These are phyloP conservation scores for Xylariales sp. DNA, from an alignment of 2,329 filamentous ascomycete genomes.

Conservation along the genomic window DNA sequence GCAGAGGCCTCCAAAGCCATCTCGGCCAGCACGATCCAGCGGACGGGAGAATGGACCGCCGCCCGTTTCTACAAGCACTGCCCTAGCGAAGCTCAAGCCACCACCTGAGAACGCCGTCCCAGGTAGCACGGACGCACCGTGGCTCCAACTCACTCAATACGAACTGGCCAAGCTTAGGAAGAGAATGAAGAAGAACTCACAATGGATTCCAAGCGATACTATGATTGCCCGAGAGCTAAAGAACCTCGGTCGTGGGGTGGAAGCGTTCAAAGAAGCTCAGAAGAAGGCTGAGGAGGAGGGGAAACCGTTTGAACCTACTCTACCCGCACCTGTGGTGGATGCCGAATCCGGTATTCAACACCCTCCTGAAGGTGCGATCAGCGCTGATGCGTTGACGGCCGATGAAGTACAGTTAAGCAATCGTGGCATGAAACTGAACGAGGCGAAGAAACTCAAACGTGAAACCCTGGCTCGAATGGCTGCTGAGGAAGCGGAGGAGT, in stretches of 20 bases:
- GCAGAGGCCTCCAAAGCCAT: slow-evolving; percentile 51
- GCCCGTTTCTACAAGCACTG: slow-evolving; percentile 55
- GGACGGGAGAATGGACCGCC: slow-evolving; percentile 57
- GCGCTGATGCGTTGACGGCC: slow-evolving; percentile 64
- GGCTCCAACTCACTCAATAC: slow-evolving; percentile 73
- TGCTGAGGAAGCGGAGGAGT: slow-evolving; percentile 71
- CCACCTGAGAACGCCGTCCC: slow-evolving; percentile 69
- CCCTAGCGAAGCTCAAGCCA: slow-evolving; percentile 61
- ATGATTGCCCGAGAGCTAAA: slow-evolving; percentile 87
- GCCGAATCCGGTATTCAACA: slow-evolving; percentile 63
- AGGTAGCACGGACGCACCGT: slow-evolving; percentile 70
- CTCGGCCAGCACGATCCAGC: slow-evolving; percentile 45
- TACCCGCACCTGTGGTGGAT: slow-evolving; percentile 58
- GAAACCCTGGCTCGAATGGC: slow-evolving; percentile 72
- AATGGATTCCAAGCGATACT: slow-evolving; percentile 85
- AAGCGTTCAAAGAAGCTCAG: slow-evolving; percentile 71
- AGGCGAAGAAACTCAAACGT: slow-evolving; percentile 79
- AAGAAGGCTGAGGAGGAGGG: slow-evolving; percentile 74
- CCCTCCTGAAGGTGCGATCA: slow-evolving; percentile 70
- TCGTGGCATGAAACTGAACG: slow-evolving; percentile 81
- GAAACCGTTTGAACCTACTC: slow-evolving; percentile 64
- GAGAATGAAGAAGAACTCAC: slow-evolving; percentile 91
- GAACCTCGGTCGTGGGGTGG: slow-evolving; percentile 73
- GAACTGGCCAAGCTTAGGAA: slow-evolving; percentile 78
- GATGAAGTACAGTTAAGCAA: slow-evolving; percentile 75